These are phyloP conservation scores for Xylaria sp. DNA, from an alignment of 2,329 filamentous ascomycete genomes.

Conservation along the genomic window DNA sequence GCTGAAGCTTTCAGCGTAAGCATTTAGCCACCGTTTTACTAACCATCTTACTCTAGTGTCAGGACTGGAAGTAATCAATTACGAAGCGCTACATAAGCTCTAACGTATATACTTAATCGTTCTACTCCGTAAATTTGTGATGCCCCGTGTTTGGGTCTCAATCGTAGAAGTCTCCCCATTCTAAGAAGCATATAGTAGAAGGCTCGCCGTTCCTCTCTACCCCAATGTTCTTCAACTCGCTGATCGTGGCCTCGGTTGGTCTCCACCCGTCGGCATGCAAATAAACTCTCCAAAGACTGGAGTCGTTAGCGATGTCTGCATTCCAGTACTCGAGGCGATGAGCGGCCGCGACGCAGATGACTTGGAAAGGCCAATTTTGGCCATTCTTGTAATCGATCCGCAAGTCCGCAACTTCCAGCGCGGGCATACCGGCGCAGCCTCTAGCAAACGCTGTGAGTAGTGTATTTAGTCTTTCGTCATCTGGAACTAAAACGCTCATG, in stretches of 20 bases:
- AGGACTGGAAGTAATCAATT: too few species aligned
- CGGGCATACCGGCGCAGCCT: conserved; percentile 20
- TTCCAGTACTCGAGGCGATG: background rate
- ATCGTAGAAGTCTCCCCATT: background rate
- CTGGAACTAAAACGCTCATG: background rate
- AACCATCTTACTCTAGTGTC: too few species aligned
- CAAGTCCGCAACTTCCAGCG: background rate
- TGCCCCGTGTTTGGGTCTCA: conserved; percentile 5
- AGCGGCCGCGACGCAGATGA: background rate
- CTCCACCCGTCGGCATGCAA: conserved; percentile 1
- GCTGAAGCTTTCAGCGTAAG: too few species aligned
- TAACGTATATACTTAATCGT: too few species aligned
- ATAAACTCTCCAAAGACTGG: background rate
- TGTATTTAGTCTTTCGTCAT: conserved; percentile 2
- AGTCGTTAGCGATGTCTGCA: background rate
- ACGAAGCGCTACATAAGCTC: too few species aligned
- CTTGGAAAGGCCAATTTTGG: background rate
- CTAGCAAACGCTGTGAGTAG: conserved; percentile 19
- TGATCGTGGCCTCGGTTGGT: conserved; percentile 2
- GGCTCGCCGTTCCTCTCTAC: conserved; percentile 7
- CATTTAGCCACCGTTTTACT: too few species aligned
- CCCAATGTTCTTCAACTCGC: conserved; percentile 7
- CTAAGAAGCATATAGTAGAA: conserved; percentile 3
- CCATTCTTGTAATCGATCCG: background rate
- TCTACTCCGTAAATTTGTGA: background rate